A percentile compares a stretch with the other conserved stretches of the same genome.
Evolutionary conservation across 306 rosid species (phyloP).

Genomic region (Cajanus cajan): DNA sequence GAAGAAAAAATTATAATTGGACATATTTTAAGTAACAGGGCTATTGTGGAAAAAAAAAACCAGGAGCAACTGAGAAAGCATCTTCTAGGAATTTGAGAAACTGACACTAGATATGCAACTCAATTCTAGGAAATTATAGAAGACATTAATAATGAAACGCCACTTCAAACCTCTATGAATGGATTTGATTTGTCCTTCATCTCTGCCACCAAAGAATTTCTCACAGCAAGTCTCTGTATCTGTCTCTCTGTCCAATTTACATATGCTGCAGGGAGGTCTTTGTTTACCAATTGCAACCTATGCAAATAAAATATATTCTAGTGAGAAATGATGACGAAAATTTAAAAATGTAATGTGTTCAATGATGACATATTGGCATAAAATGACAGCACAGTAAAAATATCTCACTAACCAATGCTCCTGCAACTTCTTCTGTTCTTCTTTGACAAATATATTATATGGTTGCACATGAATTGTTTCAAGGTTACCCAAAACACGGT

Average conservation of each 20-base stretch:
- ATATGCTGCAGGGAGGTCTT: slow-evolving; percentile 72
- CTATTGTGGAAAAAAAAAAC: neutral
- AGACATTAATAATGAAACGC: slow-evolving; percentile 22
- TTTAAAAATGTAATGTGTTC: slow-evolving; percentile 4
- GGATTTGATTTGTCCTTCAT: slow-evolving; percentile 47
- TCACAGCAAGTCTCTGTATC: slow-evolving; percentile 46
- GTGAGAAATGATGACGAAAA: slow-evolving; percentile 1
- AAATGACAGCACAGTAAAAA: slow-evolving; percentile 7
- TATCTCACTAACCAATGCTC: slow-evolving; percentile 79
- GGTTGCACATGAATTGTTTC: slow-evolving; percentile 73
- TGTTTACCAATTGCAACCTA: slow-evolving; percentile 75
- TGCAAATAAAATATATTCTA: slow-evolving; percentile 30
- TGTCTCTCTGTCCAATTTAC: slow-evolving; percentile 58
- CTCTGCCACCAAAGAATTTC: slow-evolving; percentile 56
- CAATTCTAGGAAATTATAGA: slow-evolving; percentile 10
- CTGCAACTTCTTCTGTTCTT: slow-evolving; percentile 83
- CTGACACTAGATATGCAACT: slow-evolving; percentile 17
- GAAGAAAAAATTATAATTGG: slow-evolving; percentile 37
- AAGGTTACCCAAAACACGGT: slow-evolving; percentile 82
- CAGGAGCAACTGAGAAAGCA: neutral
- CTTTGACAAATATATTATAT: slow-evolving; percentile 76
- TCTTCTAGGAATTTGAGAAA: slow-evolving; percentile 21
- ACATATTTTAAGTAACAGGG: slow-evolving; percentile 28
- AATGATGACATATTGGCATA: neutral
- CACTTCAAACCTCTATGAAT: slow-evolving; percentile 52